Evolutionary conservation across 129 eudicot species (phyloP).

Genomic region (Lonicera japonica): DNA sequence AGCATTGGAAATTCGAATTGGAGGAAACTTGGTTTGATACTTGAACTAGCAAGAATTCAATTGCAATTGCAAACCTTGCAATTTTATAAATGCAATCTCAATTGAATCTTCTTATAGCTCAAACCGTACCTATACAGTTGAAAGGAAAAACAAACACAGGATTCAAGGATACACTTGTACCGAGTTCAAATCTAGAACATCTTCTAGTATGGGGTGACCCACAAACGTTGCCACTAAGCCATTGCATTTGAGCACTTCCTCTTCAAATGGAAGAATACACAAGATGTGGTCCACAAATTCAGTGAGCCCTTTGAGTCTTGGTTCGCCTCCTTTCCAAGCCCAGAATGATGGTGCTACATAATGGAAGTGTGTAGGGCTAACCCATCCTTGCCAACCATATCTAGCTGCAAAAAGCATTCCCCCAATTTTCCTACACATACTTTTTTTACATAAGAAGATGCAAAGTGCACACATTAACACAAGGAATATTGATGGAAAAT

Average conservation of each 20-base stretch:
- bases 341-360: slow-evolving; percentile 97
- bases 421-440: slow-evolving; percentile 48
- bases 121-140: not conserved
- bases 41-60: not conserved
- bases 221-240: slow-evolving; percentile 85
- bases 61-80: not conserved
- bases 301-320: slow-evolving; percentile 67
- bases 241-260: slow-evolving; percentile 49
- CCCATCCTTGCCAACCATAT: slow-evolving; percentile 38
- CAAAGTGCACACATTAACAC: not conserved
- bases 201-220: slow-evolving; percentile 92
- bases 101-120: not conserved
- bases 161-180: slow-evolving; percentile 21
- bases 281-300: slow-evolving; percentile 73
- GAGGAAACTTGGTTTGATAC: too few relatives aligned
- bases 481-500: slow-evolving; percentile 1
- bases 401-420: slow-evolving; percentile 76
- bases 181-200: slow-evolving; percentile 46
- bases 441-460: slow-evolving; percentile 23
- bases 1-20: not conserved
- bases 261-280: slow-evolving; percentile 94
- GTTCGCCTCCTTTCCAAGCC: slow-evolving; percentile 99
- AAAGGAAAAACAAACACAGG: not conserved
- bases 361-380: slow-evolving; percentile 67
- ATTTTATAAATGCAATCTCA: too few relatives aligned